Evolutionary conservation across 108 stramenopile species (phyloP).

Genomic region (Cylindrotheca closterium): DNA sequence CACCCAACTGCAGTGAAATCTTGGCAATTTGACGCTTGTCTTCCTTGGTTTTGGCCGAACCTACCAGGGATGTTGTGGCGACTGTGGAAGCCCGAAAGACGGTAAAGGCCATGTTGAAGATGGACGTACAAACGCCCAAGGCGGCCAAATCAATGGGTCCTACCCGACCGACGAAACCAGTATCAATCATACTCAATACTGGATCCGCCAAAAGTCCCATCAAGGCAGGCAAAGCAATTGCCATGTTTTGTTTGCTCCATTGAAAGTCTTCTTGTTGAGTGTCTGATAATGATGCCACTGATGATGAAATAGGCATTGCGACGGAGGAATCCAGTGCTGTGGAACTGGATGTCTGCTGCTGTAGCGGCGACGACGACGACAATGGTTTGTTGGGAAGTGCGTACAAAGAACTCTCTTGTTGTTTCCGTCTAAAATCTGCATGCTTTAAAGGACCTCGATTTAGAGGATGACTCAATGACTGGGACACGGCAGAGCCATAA

Average conservation of each 20-base stretch:
- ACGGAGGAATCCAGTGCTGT: too few species aligned
- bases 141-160: conserved; percentile 55
- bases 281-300: too few species aligned
- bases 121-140: conserved; percentile 65
- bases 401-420: too few species aligned
- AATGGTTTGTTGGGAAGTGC: too few species aligned
- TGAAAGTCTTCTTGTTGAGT: conserved; percentile 18
- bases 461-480: too few species aligned
- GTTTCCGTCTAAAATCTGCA: too few species aligned
- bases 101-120: conserved; percentile 74
- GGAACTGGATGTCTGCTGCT: too few species aligned
- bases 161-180: conserved; percentile 54
- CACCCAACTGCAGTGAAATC: conserved; percentile 37
- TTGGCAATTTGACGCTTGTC: conserved; percentile 34
- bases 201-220: conserved; percentile 66
- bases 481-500: too few species aligned
- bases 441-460: too few species aligned
- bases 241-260: conserved; percentile 45
- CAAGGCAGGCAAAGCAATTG: conserved; percentile 61
- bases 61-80: conserved; percentile 53
- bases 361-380: too few species aligned
- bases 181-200: conserved; percentile 59
- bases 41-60: conserved; percentile 15
- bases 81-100: conserved; percentile 56
- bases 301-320: too few species aligned